Evolutionary conservation across 2,329 filamentous ascomycete species (phyloP).

Genomic region (Epichloe amarillans): DNA sequence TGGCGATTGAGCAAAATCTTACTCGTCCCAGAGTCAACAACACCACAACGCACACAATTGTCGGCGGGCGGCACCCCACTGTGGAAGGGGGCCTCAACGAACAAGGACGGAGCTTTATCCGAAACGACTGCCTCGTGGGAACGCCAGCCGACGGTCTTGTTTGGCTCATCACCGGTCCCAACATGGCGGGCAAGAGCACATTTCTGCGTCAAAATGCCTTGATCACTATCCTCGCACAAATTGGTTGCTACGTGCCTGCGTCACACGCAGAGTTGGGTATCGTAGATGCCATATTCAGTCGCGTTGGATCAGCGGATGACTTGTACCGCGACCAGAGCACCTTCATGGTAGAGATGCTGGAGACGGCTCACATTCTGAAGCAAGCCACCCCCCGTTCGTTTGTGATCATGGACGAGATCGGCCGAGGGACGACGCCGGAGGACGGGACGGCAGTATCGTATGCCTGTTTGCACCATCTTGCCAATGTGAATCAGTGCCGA

Average conservation of each 20-base stretch:
- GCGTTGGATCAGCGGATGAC: slow-evolving; percentile 87
- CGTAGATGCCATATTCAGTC: slow-evolving; percentile 91
- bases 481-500: slow-evolving; percentile 62
- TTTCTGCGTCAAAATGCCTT: slow-evolving; percentile 92
- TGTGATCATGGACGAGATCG: slow-evolving; percentile 97
- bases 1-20: slow-evolving; percentile 63
- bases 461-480: slow-evolving; percentile 75
- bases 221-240: slow-evolving; percentile 85
- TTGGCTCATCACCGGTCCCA: slow-evolving; percentile 68
- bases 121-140: slow-evolving; percentile 78
- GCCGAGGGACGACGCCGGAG: slow-evolving; percentile 82
- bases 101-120: slow-evolving; percentile 68
- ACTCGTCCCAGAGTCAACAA: slow-evolving; percentile 60
- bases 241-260: slow-evolving; percentile 85
- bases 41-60: slow-evolving; percentile 55
- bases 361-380: slow-evolving; percentile 81
- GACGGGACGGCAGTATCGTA: slow-evolving; percentile 86
- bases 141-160: slow-evolving; percentile 48
- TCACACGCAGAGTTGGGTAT: slow-evolving; percentile 74
- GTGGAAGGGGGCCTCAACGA: slow-evolving; percentile 73
- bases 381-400: slow-evolving; percentile 74
- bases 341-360: slow-evolving; percentile 99
- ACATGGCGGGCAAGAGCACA: slow-evolving; percentile 97
- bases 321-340: slow-evolving; percentile 92
- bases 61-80: slow-evolving; percentile 82